Evolutionary conservation across 306 rosid genomes (phyloP).

Genomic region (Abrus pulchellus): DNA sequence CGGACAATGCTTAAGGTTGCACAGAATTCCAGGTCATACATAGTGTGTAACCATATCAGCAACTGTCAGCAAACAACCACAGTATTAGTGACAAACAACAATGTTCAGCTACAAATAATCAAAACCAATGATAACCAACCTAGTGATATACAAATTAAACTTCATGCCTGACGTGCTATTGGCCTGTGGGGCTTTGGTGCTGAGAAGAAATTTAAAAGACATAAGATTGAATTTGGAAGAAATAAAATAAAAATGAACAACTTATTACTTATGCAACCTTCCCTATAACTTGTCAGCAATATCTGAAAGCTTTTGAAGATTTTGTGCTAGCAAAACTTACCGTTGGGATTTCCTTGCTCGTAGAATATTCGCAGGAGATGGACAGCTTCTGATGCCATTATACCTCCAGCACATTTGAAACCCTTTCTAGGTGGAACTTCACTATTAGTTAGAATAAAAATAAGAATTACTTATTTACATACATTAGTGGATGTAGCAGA

Average conservation of each 20-base stretch:
- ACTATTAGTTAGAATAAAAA: conserved; percentile 51
- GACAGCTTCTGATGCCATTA: conserved; percentile 92
- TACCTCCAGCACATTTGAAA: conserved; percentile 88
- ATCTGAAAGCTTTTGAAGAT: conserved; percentile 35
- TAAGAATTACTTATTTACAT: conserved; percentile 19
- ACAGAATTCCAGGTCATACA: background rate
- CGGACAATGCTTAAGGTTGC: background rate
- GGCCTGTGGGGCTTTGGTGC: conserved; percentile 97
- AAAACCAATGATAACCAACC: conserved; percentile 27
- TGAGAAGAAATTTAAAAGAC: conserved; percentile 51
- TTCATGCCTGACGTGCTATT: conserved; percentile 47
- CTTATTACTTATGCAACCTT: background rate
- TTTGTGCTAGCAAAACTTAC: conserved; percentile 43
- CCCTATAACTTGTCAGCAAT: conserved; percentile 2
- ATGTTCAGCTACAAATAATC: conserved; percentile 18
- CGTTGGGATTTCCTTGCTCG: conserved; percentile 97
- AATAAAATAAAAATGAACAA: background rate
- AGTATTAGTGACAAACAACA: background rate
- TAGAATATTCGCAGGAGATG: conserved; percentile 80
- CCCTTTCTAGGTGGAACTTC: conserved; percentile 55
- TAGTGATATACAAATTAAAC: conserved; percentile 39
- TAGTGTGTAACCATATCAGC: conserved; percentile 1
- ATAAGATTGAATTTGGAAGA: background rate
- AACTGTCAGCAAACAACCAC: conserved; percentile 12
- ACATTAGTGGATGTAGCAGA: background rate